phyloP scores from a whole-genome alignment of 2,329 filamentous ascomycete species.

The Colletotrichum scovillei region DNA sequence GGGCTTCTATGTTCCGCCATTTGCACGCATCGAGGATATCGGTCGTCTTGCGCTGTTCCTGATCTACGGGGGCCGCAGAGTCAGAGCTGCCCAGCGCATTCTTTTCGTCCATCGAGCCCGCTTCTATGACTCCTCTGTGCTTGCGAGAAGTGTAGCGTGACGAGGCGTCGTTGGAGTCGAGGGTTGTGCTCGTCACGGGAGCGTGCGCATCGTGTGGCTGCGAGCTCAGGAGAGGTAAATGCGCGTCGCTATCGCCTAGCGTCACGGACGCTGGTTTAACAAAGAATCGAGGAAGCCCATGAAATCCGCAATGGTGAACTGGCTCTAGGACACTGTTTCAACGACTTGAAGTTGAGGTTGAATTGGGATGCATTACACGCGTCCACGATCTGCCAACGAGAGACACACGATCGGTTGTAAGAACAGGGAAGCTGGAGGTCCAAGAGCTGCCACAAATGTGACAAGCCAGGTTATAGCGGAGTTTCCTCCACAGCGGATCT shows the following conservation, averaged over 20 bases:
- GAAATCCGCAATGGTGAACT: neutral
- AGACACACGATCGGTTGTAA: neutral
- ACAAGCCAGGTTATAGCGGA: slow-evolving; percentile 9
- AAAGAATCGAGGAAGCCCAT: neutral
- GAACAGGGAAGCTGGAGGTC: neutral
- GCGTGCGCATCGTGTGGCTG: slow-evolving; percentile 10
- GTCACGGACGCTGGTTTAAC: neutral
- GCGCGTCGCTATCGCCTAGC: neutral
- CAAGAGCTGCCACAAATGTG: neutral
- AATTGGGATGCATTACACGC: neutral
- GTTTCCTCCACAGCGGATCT: slow-evolving; percentile 19
- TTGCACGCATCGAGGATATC: slow-evolving; percentile 71
- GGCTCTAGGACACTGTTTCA: neutral
- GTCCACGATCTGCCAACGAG: neutral
- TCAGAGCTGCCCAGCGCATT: neutral
- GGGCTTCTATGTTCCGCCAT: slow-evolving; percentile 63
- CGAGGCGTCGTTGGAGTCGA: neutral
- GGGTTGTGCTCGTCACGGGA: neutral
- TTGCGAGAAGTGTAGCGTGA: neutral
- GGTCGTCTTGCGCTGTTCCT: slow-evolving; percentile 51
- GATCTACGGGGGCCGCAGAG: neutral
- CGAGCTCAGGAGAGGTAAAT: neutral
- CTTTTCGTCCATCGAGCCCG: neutral
- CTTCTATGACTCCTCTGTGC: slow-evolving; percentile 7
- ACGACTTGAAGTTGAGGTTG: neutral